Evolutionary conservation across 2,329 filamentous ascomycete species (phyloP).

Genomic region (Thielaviopsis musarum): DNA sequence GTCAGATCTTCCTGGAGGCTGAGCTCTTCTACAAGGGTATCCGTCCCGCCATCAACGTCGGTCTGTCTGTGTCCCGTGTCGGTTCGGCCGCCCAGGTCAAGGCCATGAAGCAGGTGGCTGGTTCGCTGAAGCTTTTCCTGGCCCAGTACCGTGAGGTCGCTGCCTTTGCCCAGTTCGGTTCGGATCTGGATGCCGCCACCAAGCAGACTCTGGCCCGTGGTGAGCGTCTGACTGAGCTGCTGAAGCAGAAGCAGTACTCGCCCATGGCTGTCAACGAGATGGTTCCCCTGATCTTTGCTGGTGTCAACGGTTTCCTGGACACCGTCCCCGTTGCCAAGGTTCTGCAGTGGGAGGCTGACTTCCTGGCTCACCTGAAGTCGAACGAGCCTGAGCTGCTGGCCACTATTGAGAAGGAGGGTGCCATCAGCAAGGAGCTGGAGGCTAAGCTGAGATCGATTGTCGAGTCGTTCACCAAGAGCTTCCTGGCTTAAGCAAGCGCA

Average conservation of each 20-base stretch:
- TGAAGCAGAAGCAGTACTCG: slow-evolving; percentile 99
- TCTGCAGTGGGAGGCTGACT: slow-evolving; percentile 84
- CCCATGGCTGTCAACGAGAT: slow-evolving; percentile 99
- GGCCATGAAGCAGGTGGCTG: slow-evolving; percentile 99
- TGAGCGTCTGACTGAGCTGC: slow-evolving; percentile 95
- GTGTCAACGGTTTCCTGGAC: slow-evolving; percentile 97
- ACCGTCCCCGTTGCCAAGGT: slow-evolving; percentile 78
- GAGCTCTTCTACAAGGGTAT: slow-evolving; percentile 99
- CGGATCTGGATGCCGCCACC: slow-evolving; percentile 94
- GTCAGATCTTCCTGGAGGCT: slow-evolving; percentile 98
- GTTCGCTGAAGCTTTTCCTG: slow-evolving; percentile 99
- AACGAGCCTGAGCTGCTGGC: slow-evolving; percentile 73
- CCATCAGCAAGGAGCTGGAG: slow-evolving; percentile 89
- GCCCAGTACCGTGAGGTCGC: slow-evolving; percentile 99
- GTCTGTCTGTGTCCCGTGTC: slow-evolving; percentile 99
- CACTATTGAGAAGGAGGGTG: slow-evolving; percentile 88
- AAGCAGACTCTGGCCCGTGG: slow-evolving; percentile 97
- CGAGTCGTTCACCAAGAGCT: slow-evolving; percentile 81
- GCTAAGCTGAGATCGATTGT: slow-evolving; percentile 64
- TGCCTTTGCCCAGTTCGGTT: slow-evolving; percentile 99
- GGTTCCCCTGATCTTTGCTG: slow-evolving; percentile 97
- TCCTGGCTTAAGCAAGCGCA: slow-evolving; percentile 37
- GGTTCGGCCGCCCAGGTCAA: slow-evolving; percentile 98
- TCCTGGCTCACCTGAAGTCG: slow-evolving; percentile 78
- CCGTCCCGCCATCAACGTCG: slow-evolving; percentile 99